Base-by-base conservation (phyloP, 2,329 filamentous ascomycete species). In the Cytospora mali region DNA sequence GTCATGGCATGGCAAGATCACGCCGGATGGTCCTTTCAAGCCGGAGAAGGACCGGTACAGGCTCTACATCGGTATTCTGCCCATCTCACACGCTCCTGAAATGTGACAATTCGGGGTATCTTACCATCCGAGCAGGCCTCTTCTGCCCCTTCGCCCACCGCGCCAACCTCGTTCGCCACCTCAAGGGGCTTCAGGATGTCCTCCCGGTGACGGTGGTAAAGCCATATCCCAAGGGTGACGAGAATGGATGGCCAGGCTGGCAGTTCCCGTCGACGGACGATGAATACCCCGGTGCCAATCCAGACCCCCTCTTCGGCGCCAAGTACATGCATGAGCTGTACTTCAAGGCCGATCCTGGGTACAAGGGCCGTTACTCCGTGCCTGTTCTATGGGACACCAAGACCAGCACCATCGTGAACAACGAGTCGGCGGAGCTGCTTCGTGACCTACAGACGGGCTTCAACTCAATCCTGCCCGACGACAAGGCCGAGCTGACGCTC, bases 111-210 rank as follows among this genome's bases (percentile, higher is more conserved):
- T 18, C 6, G 55, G 14, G 71, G 35, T 62, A 67, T n/a, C 68
- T 66, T 55, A 67, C 28, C 35, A 16, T 7, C 16, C 3, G 42
- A 21, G 10, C 68, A 79, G 82, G 85, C 23, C 79, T 88, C 29
- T 89, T 89, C 75, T 88, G 86, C 68, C 86, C 86, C 2, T 88
- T 88, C 67, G 85, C 86, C 2, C 86, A 88, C 69, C 80, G 86
- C 13, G 81, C 74, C 18, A 86, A 86, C 67, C 73, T 88, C 13
- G 76, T 85, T 10, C 78, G 84, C 6, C 78, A 85, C 55, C 75
- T 88, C 55, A 86, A 87, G 69, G 82, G 83, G 35, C 78, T 89
- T 2, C 76, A 81, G 35, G 72, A 79, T 13, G 75, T 83, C 39
- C 81, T 88, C 50, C 77, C 81, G 6, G 69, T 87, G 23, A 85